Percentiles rank a stretch among this genome's conserved stretches.
These are phyloP conservation scores for Dipteronia sinensis DNA, from an alignment of 345 rosid genomes.

Conservation along the genomic window DNA sequence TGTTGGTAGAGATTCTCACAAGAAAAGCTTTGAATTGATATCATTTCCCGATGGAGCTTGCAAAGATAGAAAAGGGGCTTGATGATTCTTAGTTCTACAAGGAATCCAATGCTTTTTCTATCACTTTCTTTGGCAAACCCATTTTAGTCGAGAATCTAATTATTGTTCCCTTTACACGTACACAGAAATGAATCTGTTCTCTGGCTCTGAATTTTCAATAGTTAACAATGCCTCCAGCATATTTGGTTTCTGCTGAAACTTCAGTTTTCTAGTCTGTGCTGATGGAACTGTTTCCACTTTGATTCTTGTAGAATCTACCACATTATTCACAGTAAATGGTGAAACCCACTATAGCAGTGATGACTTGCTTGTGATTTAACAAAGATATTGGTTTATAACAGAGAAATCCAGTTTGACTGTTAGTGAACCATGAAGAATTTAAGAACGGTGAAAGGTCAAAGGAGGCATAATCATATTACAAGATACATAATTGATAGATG, in stretches of 20 bases:
- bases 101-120: slow-evolving; percentile 42
- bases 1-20: neutral
- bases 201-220: neutral
- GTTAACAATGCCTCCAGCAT: neutral
- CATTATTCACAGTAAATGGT: neutral
- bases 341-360: neutral
- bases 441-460: neutral
- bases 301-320: neutral
- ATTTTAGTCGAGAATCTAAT: slow-evolving; percentile 22
- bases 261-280: neutral
- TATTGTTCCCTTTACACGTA: neutral
- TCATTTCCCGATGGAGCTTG: neutral
- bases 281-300: neutral
- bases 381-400: neutral
- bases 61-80: neutral
- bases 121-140: neutral
- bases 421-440: neutral
- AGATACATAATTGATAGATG: neutral
- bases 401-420: neutral
- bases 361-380: too few species aligned
- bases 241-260: neutral
- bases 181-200: slow-evolving; percentile 12
- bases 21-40: slow-evolving; percentile 5
- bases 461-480: neutral
- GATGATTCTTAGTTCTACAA: slow-evolving; percentile 5